Evolutionary conservation across 192 early-diverging fungal genomes (phyloP).

Genomic region (Backusella australiensis): DNA sequence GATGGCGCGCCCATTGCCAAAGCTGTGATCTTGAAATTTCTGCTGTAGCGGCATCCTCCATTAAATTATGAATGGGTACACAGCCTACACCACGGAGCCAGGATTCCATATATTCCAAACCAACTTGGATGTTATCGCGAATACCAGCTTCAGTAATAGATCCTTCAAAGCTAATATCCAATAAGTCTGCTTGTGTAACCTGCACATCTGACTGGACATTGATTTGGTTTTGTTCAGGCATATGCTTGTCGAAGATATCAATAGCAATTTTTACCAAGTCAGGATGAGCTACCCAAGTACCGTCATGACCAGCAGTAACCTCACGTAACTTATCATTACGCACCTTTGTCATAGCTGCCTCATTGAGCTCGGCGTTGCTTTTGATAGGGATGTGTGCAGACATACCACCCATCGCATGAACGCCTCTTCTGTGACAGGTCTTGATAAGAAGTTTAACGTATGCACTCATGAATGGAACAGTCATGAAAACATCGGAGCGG

Average conservation of each 20-base stretch:
- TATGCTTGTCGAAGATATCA: constrained; percentile 88
- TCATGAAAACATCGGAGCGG: constrained; percentile 90
- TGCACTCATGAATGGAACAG: constrained; percentile 95
- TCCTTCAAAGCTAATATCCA: constrained; percentile 68
- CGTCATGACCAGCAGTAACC: constrained; percentile 91
- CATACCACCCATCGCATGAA: constrained; percentile 99
- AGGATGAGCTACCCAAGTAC: constrained; percentile 97
- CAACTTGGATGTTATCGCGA: constrained; percentile 88
- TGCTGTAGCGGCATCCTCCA: constrained; percentile 98
- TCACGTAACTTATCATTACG: constrained; percentile 93
- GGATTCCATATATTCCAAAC: constrained; percentile 90
- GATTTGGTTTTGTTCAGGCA: constrained; percentile 94
- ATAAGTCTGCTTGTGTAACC: constrained; percentile 78
- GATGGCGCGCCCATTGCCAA: constrained; percentile 95
- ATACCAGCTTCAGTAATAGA: constrained; percentile 88
- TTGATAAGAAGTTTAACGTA: constrained; percentile 95
- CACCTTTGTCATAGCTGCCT: constrained; percentile 92
- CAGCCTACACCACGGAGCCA: constrained; percentile 94
- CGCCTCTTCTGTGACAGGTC: constrained; percentile 96
- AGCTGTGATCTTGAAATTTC: constrained; percentile 96
- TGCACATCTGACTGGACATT: constrained; percentile 84
- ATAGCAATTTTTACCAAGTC: constrained; percentile 89
- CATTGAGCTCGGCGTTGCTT: constrained; percentile 82
- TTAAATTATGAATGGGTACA: constrained; percentile 96
- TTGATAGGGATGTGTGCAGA: constrained; percentile 98